These are phyloP conservation scores for Carex pumila DNA, from an alignment of 176 grass and related monocot genomes.

Conservation along the genomic window DNA sequence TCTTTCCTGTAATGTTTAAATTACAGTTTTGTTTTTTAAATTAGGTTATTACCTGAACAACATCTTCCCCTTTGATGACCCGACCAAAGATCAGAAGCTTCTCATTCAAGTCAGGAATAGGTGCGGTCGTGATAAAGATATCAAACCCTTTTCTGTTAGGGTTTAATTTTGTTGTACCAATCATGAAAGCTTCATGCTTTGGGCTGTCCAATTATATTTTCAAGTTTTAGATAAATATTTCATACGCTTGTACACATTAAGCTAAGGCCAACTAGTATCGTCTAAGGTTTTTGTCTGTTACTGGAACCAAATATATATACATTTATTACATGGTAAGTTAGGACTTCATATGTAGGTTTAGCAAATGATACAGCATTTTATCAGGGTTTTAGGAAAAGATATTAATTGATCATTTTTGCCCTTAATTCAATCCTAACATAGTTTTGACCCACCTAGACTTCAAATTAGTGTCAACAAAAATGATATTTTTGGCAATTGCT, in stretches of 20 bases:
- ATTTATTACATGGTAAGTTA: background rate
- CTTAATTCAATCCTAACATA: background rate
- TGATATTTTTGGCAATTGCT: background rate
- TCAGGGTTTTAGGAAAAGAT: background rate
- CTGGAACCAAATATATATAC: background rate
- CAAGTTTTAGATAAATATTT: conserved; percentile 1
- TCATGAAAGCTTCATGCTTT: conserved; percentile 90
- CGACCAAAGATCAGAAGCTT: conserved; percentile 82
- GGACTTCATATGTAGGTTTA: background rate
- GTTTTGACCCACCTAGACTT: background rate
- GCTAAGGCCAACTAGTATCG: background rate
- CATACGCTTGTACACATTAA: background rate
- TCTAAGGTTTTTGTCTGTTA: background rate
- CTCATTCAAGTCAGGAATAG: conserved; percentile 88
- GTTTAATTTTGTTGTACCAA: conserved; percentile 62
- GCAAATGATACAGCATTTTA: background rate
- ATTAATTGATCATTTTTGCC: background rate
- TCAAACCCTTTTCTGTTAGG: conserved; percentile 80
- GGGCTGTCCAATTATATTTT: conserved; percentile 41
- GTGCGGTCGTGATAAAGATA: conserved; percentile 91
- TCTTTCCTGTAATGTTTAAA: background rate
- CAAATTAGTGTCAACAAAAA: background rate
- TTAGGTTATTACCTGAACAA: conserved; percentile 75
- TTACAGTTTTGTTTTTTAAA: background rate
- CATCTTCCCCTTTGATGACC: conserved; percentile 76